Percentiles rank a stretch among this genome's conserved stretches.
These are phyloP conservation scores for Kuraishia borneana DNA, from an alignment of 805 yeast genomes.

Conservation along the genomic window DNA sequence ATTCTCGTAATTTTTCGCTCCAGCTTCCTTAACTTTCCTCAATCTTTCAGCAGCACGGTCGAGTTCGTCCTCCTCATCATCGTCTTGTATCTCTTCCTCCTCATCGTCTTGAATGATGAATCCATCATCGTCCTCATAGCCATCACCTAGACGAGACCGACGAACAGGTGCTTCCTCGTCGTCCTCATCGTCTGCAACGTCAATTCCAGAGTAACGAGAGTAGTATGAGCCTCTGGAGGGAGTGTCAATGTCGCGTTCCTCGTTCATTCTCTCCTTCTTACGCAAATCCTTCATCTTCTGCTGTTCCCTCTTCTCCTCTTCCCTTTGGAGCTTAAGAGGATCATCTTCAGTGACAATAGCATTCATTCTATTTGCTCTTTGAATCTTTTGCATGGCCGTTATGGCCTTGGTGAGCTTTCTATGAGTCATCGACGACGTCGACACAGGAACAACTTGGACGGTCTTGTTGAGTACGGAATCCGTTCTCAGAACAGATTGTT, in stretches of 20 bases:
- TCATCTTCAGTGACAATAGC: constrained; percentile 45
- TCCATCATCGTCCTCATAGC: constrained; percentile 18
- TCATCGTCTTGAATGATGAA: constrained; percentile 25
- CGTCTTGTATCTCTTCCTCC: constrained; percentile 16
- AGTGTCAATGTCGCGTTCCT: constrained; percentile 1
- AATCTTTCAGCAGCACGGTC: constrained; percentile 50
- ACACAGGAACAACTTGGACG: constrained; percentile 77
- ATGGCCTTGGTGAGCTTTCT: constrained; percentile 66
- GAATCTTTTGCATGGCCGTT: constrained; percentile 30
- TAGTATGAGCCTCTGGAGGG: background rate
- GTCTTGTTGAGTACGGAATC: constrained; percentile 53
- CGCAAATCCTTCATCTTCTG: constrained; percentile 47
- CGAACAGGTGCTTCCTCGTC: constrained; percentile 4
- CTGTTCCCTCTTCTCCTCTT: constrained; percentile 53
- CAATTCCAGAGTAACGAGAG: constrained; percentile 27
- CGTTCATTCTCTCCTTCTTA: constrained; percentile 10
- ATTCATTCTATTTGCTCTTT: constrained; percentile 35
- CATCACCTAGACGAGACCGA: constrained; percentile 9
- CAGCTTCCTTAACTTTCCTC: constrained; percentile 41
- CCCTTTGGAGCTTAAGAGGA: constrained; percentile 58
- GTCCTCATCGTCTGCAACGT: constrained; percentile 29
- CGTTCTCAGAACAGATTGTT: constrained; percentile 59
- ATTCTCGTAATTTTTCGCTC: constrained; percentile 40
- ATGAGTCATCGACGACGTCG: constrained; percentile 81
- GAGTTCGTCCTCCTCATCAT: constrained; percentile 25